Evolutionary conservation across 768 basidiomycete genomes (phyloP), one percentile per base, ranked within the genome.

Genomic region (Pleurotus eryngii): DNA sequence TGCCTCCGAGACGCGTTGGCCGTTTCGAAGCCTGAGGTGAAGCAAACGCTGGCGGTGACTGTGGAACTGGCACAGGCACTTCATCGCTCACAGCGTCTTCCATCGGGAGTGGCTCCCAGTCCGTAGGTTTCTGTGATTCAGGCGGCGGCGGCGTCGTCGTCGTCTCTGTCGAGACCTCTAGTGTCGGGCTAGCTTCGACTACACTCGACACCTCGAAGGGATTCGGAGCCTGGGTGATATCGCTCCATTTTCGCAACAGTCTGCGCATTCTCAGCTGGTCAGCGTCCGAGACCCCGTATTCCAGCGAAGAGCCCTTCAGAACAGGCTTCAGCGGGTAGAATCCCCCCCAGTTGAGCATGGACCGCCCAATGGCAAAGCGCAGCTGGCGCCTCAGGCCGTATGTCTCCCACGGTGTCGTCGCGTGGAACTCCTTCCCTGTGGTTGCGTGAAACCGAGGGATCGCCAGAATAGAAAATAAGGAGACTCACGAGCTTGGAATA

Each of bases 271-370:
- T 39, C 14, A 40, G 12, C 17, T 60, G 49, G 24, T 57, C 49
- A 30, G 24, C 18, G 7, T 11, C 37, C 15, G 55, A 46, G 5
- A 30, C 27, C n/a, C 42, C 42, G 20, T 45, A 40, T 24, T 49
- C 26, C 26, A 45, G 58, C 22, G 43, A 30, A 14, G 53, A 12
- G 14, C 30, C 37, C 30, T 56, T 35, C 17, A 35, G 26, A 30
- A 60, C 26, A 17, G 59, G 48, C 22, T 56, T 42, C 2, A 53
- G 18, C n/a, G 38, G 30, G 40, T 57, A 55, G 18, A 61, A 61
- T 11, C 60, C 60, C 24, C 57, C 60, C 60, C 60, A 61, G 5
- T 57, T 46, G 3, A 61, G 46, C 46, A 61, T 57, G 6, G 56
- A 24, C n/a, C 54, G 57, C 9, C 60, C 60, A 11, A 40, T 43